Evolutionary conservation across 1,284 basidiomycete species (phyloP).

Genomic region (Trichosporon asahii): DNA sequence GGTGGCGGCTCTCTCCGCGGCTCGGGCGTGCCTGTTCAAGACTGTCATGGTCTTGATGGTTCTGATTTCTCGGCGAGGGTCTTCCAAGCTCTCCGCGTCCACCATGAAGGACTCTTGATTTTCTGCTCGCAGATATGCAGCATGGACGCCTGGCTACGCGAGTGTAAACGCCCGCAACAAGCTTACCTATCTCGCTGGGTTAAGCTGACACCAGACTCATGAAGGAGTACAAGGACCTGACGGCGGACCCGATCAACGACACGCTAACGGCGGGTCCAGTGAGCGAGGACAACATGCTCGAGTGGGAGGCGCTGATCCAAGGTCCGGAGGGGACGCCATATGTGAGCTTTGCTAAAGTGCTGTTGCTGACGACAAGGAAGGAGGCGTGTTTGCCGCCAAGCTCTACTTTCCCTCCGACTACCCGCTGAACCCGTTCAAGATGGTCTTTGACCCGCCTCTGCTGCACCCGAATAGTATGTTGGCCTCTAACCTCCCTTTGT

Average conservation of each 20-base stretch:
- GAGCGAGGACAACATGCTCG: slow-evolving; percentile 92
- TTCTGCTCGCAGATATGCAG: too few relatives aligned
- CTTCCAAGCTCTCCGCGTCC: too few relatives aligned
- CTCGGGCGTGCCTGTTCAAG: background rate
- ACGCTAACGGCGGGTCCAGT: slow-evolving; percentile 86
- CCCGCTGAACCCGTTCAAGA: slow-evolving; percentile 93
- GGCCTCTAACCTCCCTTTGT: background rate
- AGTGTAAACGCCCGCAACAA: background rate
- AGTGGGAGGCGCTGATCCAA: slow-evolving; percentile 95
- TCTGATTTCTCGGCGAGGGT: too few relatives aligned
- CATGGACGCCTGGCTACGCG: background rate
- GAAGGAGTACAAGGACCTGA: slow-evolving; percentile 91
- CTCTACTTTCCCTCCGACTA: slow-evolving; percentile 90
- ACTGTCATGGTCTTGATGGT: too few relatives aligned
- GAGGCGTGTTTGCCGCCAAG: slow-evolving; percentile 90
- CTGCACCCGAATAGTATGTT: slow-evolving; percentile 93
- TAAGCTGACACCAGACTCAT: slow-evolving; percentile 60
- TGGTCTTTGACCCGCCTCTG: slow-evolving; percentile 95
- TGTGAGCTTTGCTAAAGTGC: slow-evolving; percentile 56
- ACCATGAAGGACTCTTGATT: too few relatives aligned
- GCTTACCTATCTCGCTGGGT: too few relatives aligned
- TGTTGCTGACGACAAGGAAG: slow-evolving; percentile 64
- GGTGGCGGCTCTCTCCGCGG: background rate
- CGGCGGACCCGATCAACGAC: slow-evolving; percentile 59
- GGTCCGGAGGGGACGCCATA: slow-evolving; percentile 98